phyloP scores from a whole-genome alignment of 768 basidiomycete species.

The Melanogaster broomeanus region DNA sequence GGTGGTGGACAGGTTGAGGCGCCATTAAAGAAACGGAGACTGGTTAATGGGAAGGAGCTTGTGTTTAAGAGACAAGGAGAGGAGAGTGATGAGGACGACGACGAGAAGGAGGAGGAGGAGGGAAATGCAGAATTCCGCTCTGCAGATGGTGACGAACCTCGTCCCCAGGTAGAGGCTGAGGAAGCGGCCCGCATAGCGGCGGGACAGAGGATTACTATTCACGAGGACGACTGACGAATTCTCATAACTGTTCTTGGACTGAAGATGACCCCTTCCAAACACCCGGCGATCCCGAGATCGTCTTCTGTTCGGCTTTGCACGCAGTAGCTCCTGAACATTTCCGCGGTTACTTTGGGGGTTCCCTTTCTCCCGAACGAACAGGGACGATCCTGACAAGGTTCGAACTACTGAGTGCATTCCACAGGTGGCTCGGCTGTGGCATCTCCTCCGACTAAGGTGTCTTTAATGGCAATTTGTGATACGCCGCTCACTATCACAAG shows the following conservation, averaged over 20 bases:
- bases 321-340: background rate
- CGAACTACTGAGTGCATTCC: background rate
- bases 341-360: background rate
- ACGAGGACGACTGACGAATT: slow-evolving; percentile 50
- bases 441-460: background rate
- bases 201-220: slow-evolving; percentile 44
- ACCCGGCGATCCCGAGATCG: background rate
- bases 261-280: background rate
- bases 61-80: slow-evolving; percentile 56
- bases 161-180: slow-evolving; percentile 4
- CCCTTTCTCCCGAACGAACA: background rate
- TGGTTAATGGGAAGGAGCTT: slow-evolving; percentile 78
- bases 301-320: background rate
- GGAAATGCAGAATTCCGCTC: slow-evolving; percentile 1
- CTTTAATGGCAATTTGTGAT: too few species aligned
- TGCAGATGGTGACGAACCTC: slow-evolving; percentile 2
- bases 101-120: slow-evolving; percentile 32
- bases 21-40: slow-evolving; percentile 76
- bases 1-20: slow-evolving; percentile 33
- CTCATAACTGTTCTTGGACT: background rate
- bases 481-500: too few species aligned
- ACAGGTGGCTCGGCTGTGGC: background rate
- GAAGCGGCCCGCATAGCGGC: slow-evolving; percentile 28
- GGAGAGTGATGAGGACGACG: slow-evolving; percentile 47
- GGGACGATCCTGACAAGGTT: too few species aligned